phyloP scores from a whole-genome alignment of 768 basidiomycete genomes.

The Rhodosporidiobolus odoratus region DNA sequence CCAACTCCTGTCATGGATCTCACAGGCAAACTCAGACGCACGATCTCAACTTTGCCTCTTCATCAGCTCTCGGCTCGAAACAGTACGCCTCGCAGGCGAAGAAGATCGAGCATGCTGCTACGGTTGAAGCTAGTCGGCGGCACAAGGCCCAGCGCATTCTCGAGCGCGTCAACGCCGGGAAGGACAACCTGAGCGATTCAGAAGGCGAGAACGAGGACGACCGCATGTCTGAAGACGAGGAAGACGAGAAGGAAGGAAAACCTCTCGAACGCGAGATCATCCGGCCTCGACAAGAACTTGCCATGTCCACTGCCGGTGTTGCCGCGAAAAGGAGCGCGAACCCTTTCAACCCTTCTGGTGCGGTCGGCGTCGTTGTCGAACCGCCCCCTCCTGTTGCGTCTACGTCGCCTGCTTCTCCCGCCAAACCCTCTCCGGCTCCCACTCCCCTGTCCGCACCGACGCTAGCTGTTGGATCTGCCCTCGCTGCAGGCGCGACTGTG shows the following conservation, averaged over 20 bases:
- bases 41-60: conserved; percentile 63
- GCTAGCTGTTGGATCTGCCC: conserved; percentile 45
- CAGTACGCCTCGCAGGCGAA: conserved; percentile 52
- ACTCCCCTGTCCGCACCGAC: background rate
- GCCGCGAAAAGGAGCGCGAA: conserved; percentile 8
- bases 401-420: background rate
- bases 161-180: conserved; percentile 38
- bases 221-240: conserved; percentile 56
- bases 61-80: conserved; percentile 76
- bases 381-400: conserved; percentile 43
- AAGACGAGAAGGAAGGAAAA: conserved; percentile 36
- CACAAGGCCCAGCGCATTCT: conserved; percentile 33
- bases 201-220: conserved; percentile 48
- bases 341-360: conserved; percentile 34
- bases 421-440: background rate
- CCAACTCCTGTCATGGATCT: too few relatives aligned
- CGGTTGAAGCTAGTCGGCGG: conserved; percentile 28
- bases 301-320: conserved; percentile 8
- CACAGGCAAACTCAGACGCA: conserved; percentile 42
- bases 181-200: conserved; percentile 34
- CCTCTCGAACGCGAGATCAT: conserved; percentile 19
- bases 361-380: conserved; percentile 25
- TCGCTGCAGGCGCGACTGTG: conserved; percentile 51
- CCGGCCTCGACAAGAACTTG: conserved; percentile 18
- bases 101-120: conserved; percentile 33